Percentiles rank a stretch among this genome's conserved stretches.
Conservation (phyloP, 1,284 basidiomycete species). For the Cryptococcus sp. region DNA sequence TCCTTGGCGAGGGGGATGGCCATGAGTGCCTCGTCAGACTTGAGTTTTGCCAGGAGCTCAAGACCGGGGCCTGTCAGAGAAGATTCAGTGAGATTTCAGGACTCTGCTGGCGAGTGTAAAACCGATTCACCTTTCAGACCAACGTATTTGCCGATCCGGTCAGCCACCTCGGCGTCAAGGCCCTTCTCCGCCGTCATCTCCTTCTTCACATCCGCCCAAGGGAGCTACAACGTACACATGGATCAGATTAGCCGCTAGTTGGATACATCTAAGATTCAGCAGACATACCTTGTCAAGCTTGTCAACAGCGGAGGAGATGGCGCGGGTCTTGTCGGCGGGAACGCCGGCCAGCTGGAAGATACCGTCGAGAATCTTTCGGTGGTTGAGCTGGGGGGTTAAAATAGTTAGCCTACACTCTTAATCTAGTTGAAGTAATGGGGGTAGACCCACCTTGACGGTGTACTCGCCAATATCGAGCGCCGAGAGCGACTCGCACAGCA, state of each 20-base stretch:
- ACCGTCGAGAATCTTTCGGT: conserved; percentile 95
- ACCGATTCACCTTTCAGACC: conserved; percentile 72
- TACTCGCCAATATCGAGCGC: conserved; percentile 88
- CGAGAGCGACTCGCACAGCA: conserved; percentile 77
- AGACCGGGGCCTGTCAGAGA: conserved; percentile 54
- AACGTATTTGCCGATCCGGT: conserved; percentile 95
- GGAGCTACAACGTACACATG: conserved; percentile 53
- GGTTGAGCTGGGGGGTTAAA: conserved; percentile 64
- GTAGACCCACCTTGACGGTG: conserved; percentile 72
- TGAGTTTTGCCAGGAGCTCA: conserved; percentile 72
- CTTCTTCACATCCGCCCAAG: conserved; percentile 89
- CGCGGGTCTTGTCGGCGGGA: conserved; percentile 75
- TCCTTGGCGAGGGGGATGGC: conserved; percentile 72
- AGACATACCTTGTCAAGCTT: conserved; percentile 87
- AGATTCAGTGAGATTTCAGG: not conserved
- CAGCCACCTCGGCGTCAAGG: conserved; percentile 75
- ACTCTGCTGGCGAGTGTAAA: not conserved
- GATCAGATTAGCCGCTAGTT: not conserved
- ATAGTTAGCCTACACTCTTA: not conserved
- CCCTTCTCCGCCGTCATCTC: conserved; percentile 98
- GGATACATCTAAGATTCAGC: not conserved
- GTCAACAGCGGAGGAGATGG: conserved; percentile 94
- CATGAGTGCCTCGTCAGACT: conserved; percentile 63
- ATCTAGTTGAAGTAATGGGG: not conserved
- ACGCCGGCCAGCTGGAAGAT: conserved; percentile 97